Evolutionary conservation across 202 grass and related monocot genomes (phyloP).

Genomic region (Eragrostis tef): DNA sequence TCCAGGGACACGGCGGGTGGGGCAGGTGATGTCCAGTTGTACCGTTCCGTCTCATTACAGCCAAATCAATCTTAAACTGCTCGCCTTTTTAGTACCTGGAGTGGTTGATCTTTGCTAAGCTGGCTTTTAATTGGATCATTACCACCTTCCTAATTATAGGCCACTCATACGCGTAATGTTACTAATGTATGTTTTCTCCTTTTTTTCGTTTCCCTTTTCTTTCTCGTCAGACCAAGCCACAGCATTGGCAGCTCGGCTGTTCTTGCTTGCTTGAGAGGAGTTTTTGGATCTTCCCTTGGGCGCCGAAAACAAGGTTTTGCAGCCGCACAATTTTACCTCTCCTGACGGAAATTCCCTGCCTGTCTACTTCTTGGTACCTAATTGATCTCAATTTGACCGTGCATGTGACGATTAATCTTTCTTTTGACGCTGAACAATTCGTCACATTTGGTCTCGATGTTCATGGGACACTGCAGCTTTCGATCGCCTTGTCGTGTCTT

Average conservation of each 20-base stretch:
- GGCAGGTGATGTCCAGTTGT: slow-evolving; percentile 46
- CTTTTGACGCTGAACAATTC: not conserved
- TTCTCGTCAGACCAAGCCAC: not conserved
- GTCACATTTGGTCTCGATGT: not conserved
- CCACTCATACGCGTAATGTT: too few relatives aligned
- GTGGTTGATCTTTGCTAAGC: slow-evolving; percentile 11
- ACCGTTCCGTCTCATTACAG: slow-evolving; percentile 12
- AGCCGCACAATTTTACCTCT: not conserved
- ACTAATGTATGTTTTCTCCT: not conserved
- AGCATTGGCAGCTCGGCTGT: too few relatives aligned
- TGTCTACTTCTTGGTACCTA: not conserved
- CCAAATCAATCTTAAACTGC: not conserved
- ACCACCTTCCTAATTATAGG: slow-evolving; percentile 14
- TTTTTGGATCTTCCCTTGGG: too few relatives aligned
- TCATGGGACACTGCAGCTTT: slow-evolving; percentile 6
- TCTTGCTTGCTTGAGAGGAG: too few relatives aligned
- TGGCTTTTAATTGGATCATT: slow-evolving; percentile 19
- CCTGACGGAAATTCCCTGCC: not conserved
- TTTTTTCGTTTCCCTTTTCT: not conserved
- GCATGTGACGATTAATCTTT: not conserved
- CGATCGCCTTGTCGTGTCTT: slow-evolving; percentile 11
- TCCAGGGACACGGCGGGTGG: slow-evolving; percentile 51
- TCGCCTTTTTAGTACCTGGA: not conserved
- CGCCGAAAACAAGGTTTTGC: too few relatives aligned
- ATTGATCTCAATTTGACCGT: slow-evolving; percentile 13